Conservation (phyloP, 352 stramenopile genomes). For the Globisporangium uncinulatum region DNA sequence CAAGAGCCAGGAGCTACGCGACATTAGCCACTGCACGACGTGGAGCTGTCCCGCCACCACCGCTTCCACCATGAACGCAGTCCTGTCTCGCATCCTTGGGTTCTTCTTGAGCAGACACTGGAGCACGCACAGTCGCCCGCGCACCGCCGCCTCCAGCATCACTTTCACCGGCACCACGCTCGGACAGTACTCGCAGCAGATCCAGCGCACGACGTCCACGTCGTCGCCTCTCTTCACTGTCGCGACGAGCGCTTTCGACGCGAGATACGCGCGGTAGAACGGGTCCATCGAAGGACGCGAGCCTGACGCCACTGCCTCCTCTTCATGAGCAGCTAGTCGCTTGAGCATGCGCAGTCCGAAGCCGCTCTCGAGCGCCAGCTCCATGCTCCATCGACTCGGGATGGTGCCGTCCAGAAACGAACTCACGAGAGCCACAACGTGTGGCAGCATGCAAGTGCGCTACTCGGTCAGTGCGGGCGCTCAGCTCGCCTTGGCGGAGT, state of each 20-base stretch:
- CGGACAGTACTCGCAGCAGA: slow-evolving; percentile 5
- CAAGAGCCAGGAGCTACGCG: too few species aligned
- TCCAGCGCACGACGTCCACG: neutral
- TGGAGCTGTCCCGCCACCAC: too few species aligned
- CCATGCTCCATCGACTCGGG: neutral
- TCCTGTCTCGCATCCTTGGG: neutral
- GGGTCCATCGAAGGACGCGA: neutral
- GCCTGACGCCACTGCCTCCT: neutral
- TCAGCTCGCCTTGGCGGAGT: too few species aligned
- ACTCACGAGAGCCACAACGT: neutral
- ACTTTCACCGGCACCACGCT: neutral
- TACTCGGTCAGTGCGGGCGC: too few species aligned
- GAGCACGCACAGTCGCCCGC: neutral
- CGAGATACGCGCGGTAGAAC: neutral
- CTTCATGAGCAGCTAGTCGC: too few species aligned
- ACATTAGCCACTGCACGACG: neutral
- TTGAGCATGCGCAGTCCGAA: too few species aligned
- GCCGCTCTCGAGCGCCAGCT: neutral
- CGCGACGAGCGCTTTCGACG: neutral
- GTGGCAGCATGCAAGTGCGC: neutral
- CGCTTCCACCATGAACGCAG: too few species aligned
- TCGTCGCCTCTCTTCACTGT: neutral
- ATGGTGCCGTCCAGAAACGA: neutral
- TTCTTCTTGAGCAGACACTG: neutral
- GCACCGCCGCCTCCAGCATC: neutral